phyloP scores from a whole-genome alignment of 2,329 filamentous ascomycete species.

The Colletotrichum salicis region DNA sequence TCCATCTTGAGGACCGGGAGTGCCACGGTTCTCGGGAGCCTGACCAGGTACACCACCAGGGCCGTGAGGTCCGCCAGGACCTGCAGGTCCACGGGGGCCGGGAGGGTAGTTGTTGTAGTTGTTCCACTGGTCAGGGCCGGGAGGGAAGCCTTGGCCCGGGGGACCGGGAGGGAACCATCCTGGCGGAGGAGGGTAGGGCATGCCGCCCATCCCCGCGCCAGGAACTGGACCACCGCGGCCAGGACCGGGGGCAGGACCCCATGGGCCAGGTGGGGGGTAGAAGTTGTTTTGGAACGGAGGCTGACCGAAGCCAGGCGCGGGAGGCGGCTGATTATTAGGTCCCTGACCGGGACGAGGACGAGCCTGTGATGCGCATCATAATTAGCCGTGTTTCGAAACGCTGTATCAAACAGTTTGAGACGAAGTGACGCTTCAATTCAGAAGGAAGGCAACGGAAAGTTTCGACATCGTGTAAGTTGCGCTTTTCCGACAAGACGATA shows the following conservation, averaged over 20 bases:
- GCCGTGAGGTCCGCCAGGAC: slow-evolving; percentile 49
- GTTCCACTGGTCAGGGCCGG: slow-evolving; percentile 63
- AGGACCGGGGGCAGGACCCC: slow-evolving; percentile 64
- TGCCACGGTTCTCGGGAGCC: slow-evolving; percentile 35
- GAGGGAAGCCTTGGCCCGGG: slow-evolving; percentile 79
- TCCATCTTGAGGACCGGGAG: slow-evolving; percentile 45
- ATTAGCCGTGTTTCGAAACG: slow-evolving; percentile 39
- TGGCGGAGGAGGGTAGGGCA: slow-evolving; percentile 81
- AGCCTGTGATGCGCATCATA: slow-evolving; percentile 48
- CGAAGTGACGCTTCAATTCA: slow-evolving; percentile 65
- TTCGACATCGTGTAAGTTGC: slow-evolving; percentile 91
- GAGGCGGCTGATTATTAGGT: slow-evolving; percentile 44
- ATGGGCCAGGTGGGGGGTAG: slow-evolving; percentile 64
- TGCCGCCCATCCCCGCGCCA: slow-evolving; percentile 69
- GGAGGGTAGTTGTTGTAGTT: slow-evolving; percentile 71
- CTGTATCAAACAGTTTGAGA: neutral
- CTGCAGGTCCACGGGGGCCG: slow-evolving; percentile 64
- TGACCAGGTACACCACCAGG: slow-evolving; percentile 42
- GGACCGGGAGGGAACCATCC: slow-evolving; percentile 80
- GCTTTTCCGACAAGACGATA: slow-evolving; percentile 82
- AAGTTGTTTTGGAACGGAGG: slow-evolving; percentile 58
- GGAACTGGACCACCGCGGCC: slow-evolving; percentile 44
- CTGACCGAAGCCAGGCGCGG: slow-evolving; percentile 54
- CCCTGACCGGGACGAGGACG: slow-evolving; percentile 50
- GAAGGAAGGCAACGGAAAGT: slow-evolving; percentile 99